Evolutionary conservation across 78 protist genomes (phyloP).

Genomic region (Dictyostelium capitatum): DNA sequence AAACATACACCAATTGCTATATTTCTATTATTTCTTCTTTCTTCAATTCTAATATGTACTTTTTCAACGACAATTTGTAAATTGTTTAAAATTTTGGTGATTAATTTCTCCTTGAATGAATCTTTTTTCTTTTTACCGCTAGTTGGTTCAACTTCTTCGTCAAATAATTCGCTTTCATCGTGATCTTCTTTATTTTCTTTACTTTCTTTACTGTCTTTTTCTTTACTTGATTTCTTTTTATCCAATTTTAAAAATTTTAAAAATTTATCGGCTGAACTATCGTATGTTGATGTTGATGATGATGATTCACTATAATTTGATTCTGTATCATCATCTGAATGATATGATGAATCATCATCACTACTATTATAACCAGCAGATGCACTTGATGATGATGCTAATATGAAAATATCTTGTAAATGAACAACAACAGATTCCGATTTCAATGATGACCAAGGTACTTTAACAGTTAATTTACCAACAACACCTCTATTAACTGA

Average conservation of each 20-base stretch:
- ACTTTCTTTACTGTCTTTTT: background rate
- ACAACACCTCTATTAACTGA: slow-evolving; percentile 65
- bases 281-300: background rate
- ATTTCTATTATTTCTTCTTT: background rate
- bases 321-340: background rate
- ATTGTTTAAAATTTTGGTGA: slow-evolving; percentile 58
- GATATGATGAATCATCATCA: slow-evolving; percentile 27
- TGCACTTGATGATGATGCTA: slow-evolving; percentile 30
- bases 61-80: slow-evolving; percentile 66
- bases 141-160: background rate
- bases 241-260: slow-evolving; percentile 62
- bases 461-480: slow-evolving; percentile 42
- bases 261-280: slow-evolving; percentile 21
- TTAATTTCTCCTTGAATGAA: slow-evolving; percentile 61
- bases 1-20: slow-evolving; percentile 69
- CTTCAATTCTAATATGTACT: slow-evolving; percentile 74
- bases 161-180: background rate
- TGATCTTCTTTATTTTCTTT: slow-evolving; percentile 27
- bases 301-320: background rate
- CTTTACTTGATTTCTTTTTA: slow-evolving; percentile 20
- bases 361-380: slow-evolving; percentile 16
- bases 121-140: slow-evolving; percentile 39
- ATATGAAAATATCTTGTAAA: slow-evolving; percentile 57
- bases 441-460: slow-evolving; percentile 68
- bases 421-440: slow-evolving; percentile 68